Evolutionary conservation across 257 asterid species (phyloP).

Genomic region (Thymus quinquecostatus): DNA sequence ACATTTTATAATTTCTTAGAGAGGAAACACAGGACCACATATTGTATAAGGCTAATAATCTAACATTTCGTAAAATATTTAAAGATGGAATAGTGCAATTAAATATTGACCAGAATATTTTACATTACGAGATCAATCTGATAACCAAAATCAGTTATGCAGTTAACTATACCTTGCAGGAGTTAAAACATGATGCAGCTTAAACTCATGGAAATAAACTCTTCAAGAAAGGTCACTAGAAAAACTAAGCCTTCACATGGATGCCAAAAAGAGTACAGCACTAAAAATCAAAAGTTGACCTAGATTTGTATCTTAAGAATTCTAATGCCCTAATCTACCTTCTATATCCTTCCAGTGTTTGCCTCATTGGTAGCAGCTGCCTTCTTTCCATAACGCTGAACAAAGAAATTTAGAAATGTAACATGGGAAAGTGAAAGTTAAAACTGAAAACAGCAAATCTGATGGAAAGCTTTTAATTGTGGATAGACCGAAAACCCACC

Average conservation of each 20-base stretch:
- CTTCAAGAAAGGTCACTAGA: conserved; percentile 25
- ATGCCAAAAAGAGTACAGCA: conserved; percentile 36
- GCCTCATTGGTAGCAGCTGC: conserved; percentile 61
- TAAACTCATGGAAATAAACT: conserved; percentile 16
- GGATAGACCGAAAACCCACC: conserved; percentile 45
- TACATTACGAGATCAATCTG: conserved; percentile 5
- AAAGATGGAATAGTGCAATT: conserved; percentile 31
- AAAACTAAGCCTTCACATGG: conserved; percentile 34
- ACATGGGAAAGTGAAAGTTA: not conserved
- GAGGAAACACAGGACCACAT: conserved; percentile 28
- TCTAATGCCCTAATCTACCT: conserved; percentile 42
- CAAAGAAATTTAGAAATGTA: conserved; percentile 26
- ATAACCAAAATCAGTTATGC: conserved; percentile 10
- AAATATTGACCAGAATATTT: conserved; percentile 22
- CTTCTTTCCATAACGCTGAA: conserved; percentile 90
- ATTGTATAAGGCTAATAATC: not conserved
- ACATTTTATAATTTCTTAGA: conserved; percentile 18
- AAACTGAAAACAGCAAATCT: not conserved
- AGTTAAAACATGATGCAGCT: conserved; percentile 26
- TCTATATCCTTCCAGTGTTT: conserved; percentile 56
- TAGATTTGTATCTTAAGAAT: conserved; percentile 37
- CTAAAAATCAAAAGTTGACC: conserved; percentile 32
- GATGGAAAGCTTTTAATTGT: not conserved
- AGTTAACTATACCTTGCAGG: conserved; percentile 26
- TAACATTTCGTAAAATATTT: conserved; percentile 24